Evolutionary conservation across 495 filamentous ascomycete genomes (phyloP), one percentile per base, ranked within the genome.

Genomic region (Gamarada debralockiae): DNA sequence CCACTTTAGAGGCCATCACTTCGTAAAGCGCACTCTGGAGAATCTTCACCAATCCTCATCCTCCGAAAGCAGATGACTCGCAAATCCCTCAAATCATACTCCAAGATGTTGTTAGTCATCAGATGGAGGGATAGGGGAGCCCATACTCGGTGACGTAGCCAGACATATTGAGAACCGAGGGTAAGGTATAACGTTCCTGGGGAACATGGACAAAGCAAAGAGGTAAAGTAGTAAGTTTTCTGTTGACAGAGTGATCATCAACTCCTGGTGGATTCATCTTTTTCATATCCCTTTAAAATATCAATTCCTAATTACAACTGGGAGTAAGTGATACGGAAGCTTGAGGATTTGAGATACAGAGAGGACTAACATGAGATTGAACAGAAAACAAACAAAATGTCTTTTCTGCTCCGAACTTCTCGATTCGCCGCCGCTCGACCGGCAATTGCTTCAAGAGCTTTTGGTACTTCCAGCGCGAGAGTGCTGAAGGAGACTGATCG

Each of bases 401-500:
- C 61, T 50, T 57, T 63, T 43, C 27, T 63, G 15, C 36, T 48
- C 37, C 45, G 53, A 36, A 53, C 48, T 37, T 40, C 52, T 3
- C 38, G 59, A 31, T 29, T 46, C 7, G 48, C 46, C 1, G 39
- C 51, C 20, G 27, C 40, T 40, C 36, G 21, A 14, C 38, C 44
- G 24, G 15, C 22, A 5, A 18, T 49, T n/a, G 21, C 42, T 6
- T 21, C 43, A 13, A 47, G 55, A 31, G 27, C 48, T 17, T 60
- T 60, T 36, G 39, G 40, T 2, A 15, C 8, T 3, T 50, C 55
- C 7, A 48, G 39, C 20, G 13, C 25, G 17, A 42, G 50, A 15
- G 33, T 37, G 9, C 23, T 61, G 51, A 64, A 64, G 45, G 61
- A 64, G 49, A 37, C 43, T 45, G 56, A 62, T 53, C 56, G 41